Conservation (phyloP, 768 basidiomycete genomes). For the Lentinula sp. region DNA sequence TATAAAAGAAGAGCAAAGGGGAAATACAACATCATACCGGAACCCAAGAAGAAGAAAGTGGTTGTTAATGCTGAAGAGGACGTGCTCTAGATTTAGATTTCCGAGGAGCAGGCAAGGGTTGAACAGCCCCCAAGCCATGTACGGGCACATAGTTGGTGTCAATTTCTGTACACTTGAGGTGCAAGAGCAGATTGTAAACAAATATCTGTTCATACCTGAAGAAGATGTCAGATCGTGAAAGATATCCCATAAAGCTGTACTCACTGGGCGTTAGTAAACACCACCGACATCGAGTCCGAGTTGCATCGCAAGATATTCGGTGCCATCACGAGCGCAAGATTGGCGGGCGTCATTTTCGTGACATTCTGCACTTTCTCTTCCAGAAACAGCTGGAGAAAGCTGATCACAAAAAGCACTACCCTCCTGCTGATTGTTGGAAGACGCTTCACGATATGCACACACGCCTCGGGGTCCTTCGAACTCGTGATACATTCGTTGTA, state of each 20-base stretch:
- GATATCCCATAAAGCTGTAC: constrained; percentile 22
- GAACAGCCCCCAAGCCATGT: constrained; percentile 74
- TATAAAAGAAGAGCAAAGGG: neutral
- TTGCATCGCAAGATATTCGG: constrained; percentile 85
- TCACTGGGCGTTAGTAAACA: constrained; percentile 89
- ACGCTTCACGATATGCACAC: constrained; percentile 66
- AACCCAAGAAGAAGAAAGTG: constrained; percentile 1
- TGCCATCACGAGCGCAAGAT: constrained; percentile 87
- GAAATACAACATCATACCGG: neutral
- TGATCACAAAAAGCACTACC: constrained; percentile 83
- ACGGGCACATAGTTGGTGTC: constrained; percentile 73
- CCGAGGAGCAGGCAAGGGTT: constrained; percentile 37
- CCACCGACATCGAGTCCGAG: constrained; percentile 82
- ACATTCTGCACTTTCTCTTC: constrained; percentile 63
- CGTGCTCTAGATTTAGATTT: constrained; percentile 52
- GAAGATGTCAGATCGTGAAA: neutral
- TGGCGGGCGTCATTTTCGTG: constrained; percentile 89
- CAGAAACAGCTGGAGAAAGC: constrained; percentile 86
- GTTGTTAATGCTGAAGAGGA: constrained; percentile 22
- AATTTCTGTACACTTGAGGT: constrained; percentile 70
- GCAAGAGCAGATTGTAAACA: constrained; percentile 75
- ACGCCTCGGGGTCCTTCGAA: constrained; percentile 60
- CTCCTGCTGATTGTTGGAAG: constrained; percentile 84
- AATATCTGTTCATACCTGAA: constrained; percentile 83
- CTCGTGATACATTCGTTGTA: constrained; percentile 85